Evolutionary conservation across 1,284 basidiomycete genomes (phyloP).

Genomic region (Salmacisia buchloeana): DNA sequence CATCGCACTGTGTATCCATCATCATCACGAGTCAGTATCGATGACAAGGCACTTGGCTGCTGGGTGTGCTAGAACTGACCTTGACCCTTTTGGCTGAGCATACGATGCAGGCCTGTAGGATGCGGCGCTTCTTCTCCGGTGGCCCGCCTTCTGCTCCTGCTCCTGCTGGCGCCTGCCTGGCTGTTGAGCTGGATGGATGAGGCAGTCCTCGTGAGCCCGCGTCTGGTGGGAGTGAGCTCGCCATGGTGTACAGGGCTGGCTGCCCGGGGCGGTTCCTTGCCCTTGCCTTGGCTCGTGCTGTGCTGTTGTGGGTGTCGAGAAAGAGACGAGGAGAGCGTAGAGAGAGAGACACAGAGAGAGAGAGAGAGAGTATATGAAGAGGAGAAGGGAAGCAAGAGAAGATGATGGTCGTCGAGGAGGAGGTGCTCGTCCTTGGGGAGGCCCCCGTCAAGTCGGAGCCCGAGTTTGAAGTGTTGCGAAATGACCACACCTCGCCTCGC

Average conservation of each 20-base stretch:
- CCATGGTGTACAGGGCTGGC: too few relatives aligned
- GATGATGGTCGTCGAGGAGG: background rate
- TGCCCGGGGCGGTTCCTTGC: too few relatives aligned
- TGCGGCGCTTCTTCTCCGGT: constrained; percentile 15
- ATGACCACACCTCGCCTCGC: too few relatives aligned
- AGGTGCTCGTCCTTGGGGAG: background rate
- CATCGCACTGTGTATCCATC: constrained; percentile 20
- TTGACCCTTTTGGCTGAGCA: constrained; percentile 37
- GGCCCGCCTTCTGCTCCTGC: background rate
- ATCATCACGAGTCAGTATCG: background rate
- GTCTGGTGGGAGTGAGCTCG: too few relatives aligned
- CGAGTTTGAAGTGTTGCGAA: too few relatives aligned
- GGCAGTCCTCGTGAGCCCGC: too few relatives aligned
- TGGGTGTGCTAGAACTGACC: background rate
- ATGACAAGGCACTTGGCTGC: background rate
- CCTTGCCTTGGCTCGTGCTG: too few relatives aligned
- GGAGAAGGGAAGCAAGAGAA: background rate
- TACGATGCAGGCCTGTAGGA: constrained; percentile 35
- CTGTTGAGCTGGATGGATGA: too few relatives aligned
- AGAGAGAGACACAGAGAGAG: background rate
- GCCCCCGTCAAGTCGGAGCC: background rate
- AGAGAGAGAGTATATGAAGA: background rate
- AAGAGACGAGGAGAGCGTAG: background rate
- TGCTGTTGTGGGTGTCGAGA: too few relatives aligned
- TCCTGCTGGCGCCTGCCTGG: background rate